Base-by-base conservation (phyloP, 495 filamentous ascomycete genomes). In the Penicillium paxilli region DNA sequence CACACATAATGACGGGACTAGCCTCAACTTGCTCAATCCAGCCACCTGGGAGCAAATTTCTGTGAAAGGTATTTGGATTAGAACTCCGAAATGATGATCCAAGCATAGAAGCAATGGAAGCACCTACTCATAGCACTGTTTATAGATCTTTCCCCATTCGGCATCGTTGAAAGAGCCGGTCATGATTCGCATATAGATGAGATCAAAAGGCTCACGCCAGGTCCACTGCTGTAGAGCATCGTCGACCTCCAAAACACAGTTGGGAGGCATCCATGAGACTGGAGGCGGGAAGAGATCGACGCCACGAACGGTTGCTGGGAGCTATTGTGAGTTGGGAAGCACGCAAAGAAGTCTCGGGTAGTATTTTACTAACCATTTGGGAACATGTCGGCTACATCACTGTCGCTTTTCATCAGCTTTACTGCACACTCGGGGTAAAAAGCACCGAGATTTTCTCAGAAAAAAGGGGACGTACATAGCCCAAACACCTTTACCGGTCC, bases 1-100 rank as follows among this genome's bases (percentile, higher is more conserved):
- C 77, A 47, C 65, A 72, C 5, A 52, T 44, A n/a, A 77, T 64
- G 40, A 59, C 47, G 38, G 69, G 68, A 44, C 66, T 60, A 7
- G 76, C 63, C 33, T 84, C 80, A 51, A 82, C 72, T 47, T 80
- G 63, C 52, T 85, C 82, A 38, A 83, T 66, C 66, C 77, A 84
- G n/a, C 75, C 82, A 44, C 81, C 80, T 0, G 82, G 82, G 35
- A 64, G 65, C 30, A 69, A 52, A 24, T 67, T 67, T 1, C 60
- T 63, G 24, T 32, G 5, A 16, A 10, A 7, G 5, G 12, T 20
- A 5, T 20, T n/a, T 10, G 19, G n/a, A n/a, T 21, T 1, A 19
- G n/a, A n/a, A 5, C 11, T 20, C 2, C 9, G 5, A 4, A 3
- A 22, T 23, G 19, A 24, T 12, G 4, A 22, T 14, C 38, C 19